Percentiles rank a stretch among this genome's conserved stretches.
These are phyloP conservation scores for Microcyclospora pomicola DNA, from an alignment of 2,329 filamentous ascomycete species.

Conservation along the genomic window DNA sequence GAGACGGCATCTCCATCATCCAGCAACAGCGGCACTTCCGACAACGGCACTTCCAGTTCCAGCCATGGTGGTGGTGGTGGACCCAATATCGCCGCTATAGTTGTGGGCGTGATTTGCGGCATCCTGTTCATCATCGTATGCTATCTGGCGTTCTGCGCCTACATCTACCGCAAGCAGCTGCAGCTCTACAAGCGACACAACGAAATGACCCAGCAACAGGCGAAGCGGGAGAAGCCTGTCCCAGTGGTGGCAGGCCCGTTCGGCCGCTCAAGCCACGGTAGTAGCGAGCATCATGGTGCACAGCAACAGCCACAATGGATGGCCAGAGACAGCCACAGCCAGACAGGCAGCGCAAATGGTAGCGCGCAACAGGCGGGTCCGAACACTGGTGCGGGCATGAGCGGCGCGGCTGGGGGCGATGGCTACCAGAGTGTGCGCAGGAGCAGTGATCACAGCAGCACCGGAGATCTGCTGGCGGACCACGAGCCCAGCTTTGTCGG, in stretches of 20 bases:
- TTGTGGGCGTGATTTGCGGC: slow-evolving; percentile 51
- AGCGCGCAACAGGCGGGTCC: too few relatives aligned
- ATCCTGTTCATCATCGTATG: slow-evolving; percentile 45
- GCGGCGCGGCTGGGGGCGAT: slow-evolving; percentile 17
- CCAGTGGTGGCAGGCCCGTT: too few relatives aligned
- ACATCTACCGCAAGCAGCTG: slow-evolving; percentile 60
- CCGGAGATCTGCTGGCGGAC: slow-evolving; percentile 45
- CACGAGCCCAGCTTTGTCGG: too few relatives aligned
- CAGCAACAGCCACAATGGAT: too few relatives aligned
- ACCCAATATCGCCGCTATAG: slow-evolving; percentile 40
- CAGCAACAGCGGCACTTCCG: slow-evolving; percentile 33
- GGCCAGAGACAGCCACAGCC: too few relatives aligned
- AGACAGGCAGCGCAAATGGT: slow-evolving; percentile 26
- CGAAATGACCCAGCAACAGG: slow-evolving; percentile 47
- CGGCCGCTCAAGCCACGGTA: too few relatives aligned
- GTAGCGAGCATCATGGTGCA: too few relatives aligned
- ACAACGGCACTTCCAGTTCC: slow-evolving; percentile 25
- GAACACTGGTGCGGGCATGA: slow-evolving; percentile 12
- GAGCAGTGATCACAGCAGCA: slow-evolving; percentile 34
- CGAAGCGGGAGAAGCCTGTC: slow-evolving; percentile 23
- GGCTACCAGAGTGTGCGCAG: slow-evolving; percentile 19
- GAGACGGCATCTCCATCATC: slow-evolving; percentile 24
- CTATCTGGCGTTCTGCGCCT: slow-evolving; percentile 58
- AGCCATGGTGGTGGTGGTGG: slow-evolving; percentile 6
- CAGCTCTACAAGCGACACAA: slow-evolving; percentile 56